Conservation (phyloP, 192 early-diverging fungal species). For the Coemansia sp. region DNA sequence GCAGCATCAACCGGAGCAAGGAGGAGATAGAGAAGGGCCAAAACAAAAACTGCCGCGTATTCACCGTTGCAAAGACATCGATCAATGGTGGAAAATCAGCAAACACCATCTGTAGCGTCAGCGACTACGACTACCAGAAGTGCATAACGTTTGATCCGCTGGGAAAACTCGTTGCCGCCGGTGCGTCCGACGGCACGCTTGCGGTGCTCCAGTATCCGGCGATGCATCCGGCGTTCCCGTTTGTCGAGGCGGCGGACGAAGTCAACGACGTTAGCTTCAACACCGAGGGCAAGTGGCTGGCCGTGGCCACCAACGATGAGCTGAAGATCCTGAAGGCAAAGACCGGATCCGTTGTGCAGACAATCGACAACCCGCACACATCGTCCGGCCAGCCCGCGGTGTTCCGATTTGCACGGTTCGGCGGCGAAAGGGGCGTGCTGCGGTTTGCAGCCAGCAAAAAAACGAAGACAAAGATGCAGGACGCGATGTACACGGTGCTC, state of each 20-base stretch:
- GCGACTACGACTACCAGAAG: constrained; percentile 46
- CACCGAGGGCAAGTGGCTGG: constrained; percentile 31
- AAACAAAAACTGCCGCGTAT: constrained; percentile 80
- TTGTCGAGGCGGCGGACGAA: constrained; percentile 38
- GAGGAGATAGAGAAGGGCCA: constrained; percentile 65
- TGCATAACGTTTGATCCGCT: constrained; percentile 31
- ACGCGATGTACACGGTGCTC: constrained; percentile 47
- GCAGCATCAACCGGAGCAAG: constrained; percentile 71
- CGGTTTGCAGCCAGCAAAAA: not conserved
- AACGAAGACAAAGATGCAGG: constrained; percentile 9
- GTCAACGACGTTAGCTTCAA: constrained; percentile 51
- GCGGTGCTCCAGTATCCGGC: constrained; percentile 41
- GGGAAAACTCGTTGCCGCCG: constrained; percentile 39
- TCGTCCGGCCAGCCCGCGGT: constrained; percentile 25
- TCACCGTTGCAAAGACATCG: constrained; percentile 41
- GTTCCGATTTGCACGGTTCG: constrained; percentile 46
- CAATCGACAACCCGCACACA: constrained; percentile 44
- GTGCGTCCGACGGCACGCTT: constrained; percentile 49
- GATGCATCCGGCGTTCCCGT: constrained; percentile 36
- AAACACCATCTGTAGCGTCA: constrained; percentile 38
- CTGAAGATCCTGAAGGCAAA: constrained; percentile 27
- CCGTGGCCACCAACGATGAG: constrained; percentile 37
- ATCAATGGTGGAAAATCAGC: constrained; percentile 25
- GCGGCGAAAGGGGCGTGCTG: constrained; percentile 2
- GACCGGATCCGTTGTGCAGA: constrained; percentile 27